These are phyloP conservation scores for Piper longum DNA, from an alignment of 164 flowering plant genomes.

Conservation along the genomic window DNA sequence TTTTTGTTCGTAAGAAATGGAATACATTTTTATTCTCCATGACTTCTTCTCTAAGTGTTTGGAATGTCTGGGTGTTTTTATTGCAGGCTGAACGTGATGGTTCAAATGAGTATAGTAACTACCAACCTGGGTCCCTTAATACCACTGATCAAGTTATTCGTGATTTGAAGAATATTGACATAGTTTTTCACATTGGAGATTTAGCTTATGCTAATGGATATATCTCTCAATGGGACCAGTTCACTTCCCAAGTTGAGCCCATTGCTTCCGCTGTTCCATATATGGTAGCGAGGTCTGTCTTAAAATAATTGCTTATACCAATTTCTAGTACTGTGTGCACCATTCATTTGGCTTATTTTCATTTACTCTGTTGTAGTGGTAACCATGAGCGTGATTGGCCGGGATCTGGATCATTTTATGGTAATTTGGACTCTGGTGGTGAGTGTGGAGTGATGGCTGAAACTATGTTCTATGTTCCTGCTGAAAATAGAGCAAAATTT, in stretches of 20 bases:
- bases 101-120: conserved; percentile 25
- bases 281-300: conserved; percentile 28
- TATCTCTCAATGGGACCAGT: conserved; percentile 42
- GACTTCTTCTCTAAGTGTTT: not conserved
- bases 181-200: conserved; percentile 36
- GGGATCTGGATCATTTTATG: conserved; percentile 31
- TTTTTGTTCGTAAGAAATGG: not conserved
- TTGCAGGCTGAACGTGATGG: conserved; percentile 28
- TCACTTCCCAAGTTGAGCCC: conserved; percentile 35
- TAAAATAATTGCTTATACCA: not conserved
- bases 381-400: conserved; percentile 46
- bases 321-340: not conserved
- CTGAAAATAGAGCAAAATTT: conserved; percentile 31
- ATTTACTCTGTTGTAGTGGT: conserved; percentile 17
- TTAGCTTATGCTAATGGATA: conserved; percentile 37
- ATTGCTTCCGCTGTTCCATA: conserved; percentile 34
- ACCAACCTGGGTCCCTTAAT: conserved; percentile 27
- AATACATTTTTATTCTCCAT: not conserved
- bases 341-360: not conserved
- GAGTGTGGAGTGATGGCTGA: conserved; percentile 38
- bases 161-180: conserved; percentile 26
- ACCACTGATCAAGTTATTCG: conserved; percentile 23
- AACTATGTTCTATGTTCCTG: conserved; percentile 37
- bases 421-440: conserved; percentile 30
- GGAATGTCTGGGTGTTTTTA: not conserved